phyloP scores from a whole-genome alignment of 2,329 filamentous ascomycete species.

The Penicillium thymicola region DNA sequence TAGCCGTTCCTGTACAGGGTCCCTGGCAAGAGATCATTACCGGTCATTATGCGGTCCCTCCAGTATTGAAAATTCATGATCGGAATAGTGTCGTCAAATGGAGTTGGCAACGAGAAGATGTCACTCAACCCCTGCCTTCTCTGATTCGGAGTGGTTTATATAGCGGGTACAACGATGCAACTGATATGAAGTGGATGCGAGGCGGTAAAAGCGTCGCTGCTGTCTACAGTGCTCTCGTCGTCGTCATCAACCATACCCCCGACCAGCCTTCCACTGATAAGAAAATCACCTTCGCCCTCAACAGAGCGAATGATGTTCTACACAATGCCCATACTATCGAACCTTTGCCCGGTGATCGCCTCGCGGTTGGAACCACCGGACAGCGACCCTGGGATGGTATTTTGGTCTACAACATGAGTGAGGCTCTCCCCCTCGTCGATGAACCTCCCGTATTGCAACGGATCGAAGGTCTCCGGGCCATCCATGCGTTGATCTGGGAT shows the following conservation, averaged over 20 bases:
- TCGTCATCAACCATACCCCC: constrained; percentile 26
- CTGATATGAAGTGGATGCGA: constrained; percentile 26
- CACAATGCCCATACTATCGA: constrained; percentile 25
- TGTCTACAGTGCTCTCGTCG: constrained; percentile 20
- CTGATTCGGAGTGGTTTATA: constrained; percentile 16
- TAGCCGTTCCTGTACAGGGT: not conserved
- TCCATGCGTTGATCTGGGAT: constrained; percentile 28
- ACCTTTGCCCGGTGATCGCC: constrained; percentile 17
- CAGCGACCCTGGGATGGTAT: constrained; percentile 25
- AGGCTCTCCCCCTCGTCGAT: constrained; percentile 16
- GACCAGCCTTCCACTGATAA: constrained; percentile 22
- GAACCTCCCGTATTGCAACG: constrained; percentile 23
- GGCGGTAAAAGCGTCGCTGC: constrained; percentile 21
- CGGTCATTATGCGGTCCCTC: constrained; percentile 13
- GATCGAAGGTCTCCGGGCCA: constrained; percentile 23
- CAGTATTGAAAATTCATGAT: constrained; percentile 17
- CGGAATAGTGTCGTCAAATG: constrained; percentile 14
- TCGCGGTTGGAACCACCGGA: constrained; percentile 24
- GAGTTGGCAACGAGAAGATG: constrained; percentile 18
- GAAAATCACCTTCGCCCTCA: constrained; percentile 23
- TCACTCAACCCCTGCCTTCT: constrained; percentile 17
- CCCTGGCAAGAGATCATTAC: constrained; percentile 20
- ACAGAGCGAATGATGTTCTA: constrained; percentile 19
- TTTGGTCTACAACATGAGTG: constrained; percentile 22
- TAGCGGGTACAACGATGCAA: constrained; percentile 23